Evolutionary conservation across 495 filamentous ascomycete species (phyloP), one percentile per base, ranked within the genome.

Genomic region (Parathielavia hyrcaniae): DNA sequence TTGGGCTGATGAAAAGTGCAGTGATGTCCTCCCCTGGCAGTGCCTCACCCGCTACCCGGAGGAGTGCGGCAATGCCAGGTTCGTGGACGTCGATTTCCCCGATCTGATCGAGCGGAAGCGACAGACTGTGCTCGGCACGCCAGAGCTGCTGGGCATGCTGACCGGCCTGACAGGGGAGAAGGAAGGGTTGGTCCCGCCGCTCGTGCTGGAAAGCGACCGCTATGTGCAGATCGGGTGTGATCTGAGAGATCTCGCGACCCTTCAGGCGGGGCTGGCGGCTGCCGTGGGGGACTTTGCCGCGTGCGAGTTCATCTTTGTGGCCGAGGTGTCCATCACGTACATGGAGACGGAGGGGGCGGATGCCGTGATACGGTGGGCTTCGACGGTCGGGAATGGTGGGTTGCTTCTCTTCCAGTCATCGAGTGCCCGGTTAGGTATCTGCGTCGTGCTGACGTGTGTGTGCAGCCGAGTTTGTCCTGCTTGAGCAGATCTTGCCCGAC

Each of bases 11-110:
- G 48, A 49, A n/a, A 34, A 20, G 13, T n/a, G 1, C 10, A 96
- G 91, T 72, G 91, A 97, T 76, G 88, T 91, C 40, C 73, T 95
- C n/a, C 88, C 90, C 0, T 96, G 91, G 75, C 87, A 90, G 64
- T 89, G 86, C 56, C 80, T 93, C 52, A 76, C 79, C 8, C 77
- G 82, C 61, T 83, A 88, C 59, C 73, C 78, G 6, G 67, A 76
- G 12, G 53, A 73, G 13, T 86, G 81, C 65, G 14, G 17, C 12
- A 69, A 81, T 55, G 79, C 78, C 30, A 81, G 74, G 36, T 96
- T 95, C 61, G 77, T 96, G 44, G 91, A 97, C 69, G 83, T 96
- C 36, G 92, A 96, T 67, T 95, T 91, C 64, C 83, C 84, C 34
- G 83, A 89, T 52, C 73, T 96, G 48, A 92, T 96, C 66, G 62